phyloP scores from a whole-genome alignment of 352 stramenopile species.

The Globisporangium sylvaticum region DNA sequence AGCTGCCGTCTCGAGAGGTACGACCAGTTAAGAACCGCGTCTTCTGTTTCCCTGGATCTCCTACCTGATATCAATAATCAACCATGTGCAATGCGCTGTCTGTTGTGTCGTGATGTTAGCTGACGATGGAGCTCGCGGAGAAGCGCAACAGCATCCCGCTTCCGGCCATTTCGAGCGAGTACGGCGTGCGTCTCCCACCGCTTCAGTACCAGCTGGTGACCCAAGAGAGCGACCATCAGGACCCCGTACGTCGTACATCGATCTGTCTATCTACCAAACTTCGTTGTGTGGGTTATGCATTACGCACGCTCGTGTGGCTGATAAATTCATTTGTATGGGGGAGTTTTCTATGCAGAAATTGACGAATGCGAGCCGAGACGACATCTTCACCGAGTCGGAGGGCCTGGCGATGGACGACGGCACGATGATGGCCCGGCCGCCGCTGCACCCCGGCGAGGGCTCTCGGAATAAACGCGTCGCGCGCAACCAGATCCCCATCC shows the following conservation, averaged over 20 bases:
- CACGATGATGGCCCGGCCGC: slow-evolving; percentile 23
- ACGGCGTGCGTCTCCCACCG: slow-evolving; percentile 72
- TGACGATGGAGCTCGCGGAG: slow-evolving; percentile 85
- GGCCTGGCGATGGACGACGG: slow-evolving; percentile 8
- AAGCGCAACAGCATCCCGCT: slow-evolving; percentile 79
- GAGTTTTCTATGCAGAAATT: slow-evolving; percentile 23
- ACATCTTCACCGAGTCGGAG: slow-evolving; percentile 13
- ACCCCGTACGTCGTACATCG: slow-evolving; percentile 26
- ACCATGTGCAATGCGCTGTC: no score
- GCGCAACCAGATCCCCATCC: slow-evolving; percentile 61
- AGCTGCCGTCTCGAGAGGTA: slow-evolving; percentile 71
- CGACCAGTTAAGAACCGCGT: no score
- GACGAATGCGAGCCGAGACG: slow-evolving; percentile 13
- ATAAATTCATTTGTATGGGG: neutral
- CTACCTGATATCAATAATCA: no score
- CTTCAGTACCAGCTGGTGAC: slow-evolving; percentile 68
- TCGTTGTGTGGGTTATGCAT: neutral
- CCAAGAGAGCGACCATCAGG: slow-evolving; percentile 63
- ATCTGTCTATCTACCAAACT: neutral
- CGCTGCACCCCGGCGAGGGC: slow-evolving; percentile 47
- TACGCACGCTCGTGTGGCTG: neutral
- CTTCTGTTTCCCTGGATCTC: no score
- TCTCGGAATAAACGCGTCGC: slow-evolving; percentile 77
- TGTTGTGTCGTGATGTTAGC: slow-evolving; percentile 20
- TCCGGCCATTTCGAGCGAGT: slow-evolving; percentile 77